Conservation (phyloP, 148 eudicot species). For the Fagopyrum homotropicum region DNA sequence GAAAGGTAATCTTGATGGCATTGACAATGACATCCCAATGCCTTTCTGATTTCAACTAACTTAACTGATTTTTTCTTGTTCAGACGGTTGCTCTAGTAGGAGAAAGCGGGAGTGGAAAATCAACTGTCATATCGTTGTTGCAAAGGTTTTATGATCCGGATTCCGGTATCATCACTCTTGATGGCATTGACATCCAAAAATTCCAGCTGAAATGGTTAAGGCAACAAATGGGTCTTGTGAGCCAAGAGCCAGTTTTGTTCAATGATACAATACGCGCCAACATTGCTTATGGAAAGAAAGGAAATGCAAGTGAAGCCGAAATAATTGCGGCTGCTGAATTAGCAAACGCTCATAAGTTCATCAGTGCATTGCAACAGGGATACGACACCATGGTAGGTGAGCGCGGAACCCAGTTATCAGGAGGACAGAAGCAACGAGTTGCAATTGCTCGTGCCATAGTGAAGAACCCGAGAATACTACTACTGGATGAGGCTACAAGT, state of each 20-base stretch:
- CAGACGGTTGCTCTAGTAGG: constrained; percentile 75
- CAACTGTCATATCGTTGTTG: constrained; percentile 57
- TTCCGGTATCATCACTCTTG: constrained; percentile 50
- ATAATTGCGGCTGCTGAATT: constrained; percentile 45
- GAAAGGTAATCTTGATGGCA: constrained; percentile 32
- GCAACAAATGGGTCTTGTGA: constrained; percentile 82
- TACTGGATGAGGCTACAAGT: constrained; percentile 73
- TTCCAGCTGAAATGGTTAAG: constrained; percentile 65
- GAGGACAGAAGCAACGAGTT: constrained; percentile 72
- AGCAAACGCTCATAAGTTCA: constrained; percentile 76
- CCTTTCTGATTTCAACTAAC: neutral
- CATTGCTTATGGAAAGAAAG: constrained; percentile 64
- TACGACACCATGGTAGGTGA: constrained; percentile 68
- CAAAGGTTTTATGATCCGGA: constrained; percentile 70
- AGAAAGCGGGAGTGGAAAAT: constrained; percentile 80
- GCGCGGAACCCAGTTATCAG: constrained; percentile 64
- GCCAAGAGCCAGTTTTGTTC: constrained; percentile 68
- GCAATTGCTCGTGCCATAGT: constrained; percentile 76
- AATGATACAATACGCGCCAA: constrained; percentile 63
- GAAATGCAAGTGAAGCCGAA: constrained; percentile 50
- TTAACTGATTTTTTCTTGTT: neutral
- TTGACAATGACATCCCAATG: no score
- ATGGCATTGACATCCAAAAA: constrained; percentile 53
- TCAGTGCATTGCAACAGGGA: constrained; percentile 50
- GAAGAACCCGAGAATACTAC: constrained; percentile 50